Percentiles rank a stretch among this genome's conserved stretches.
Conservation (phyloP, 108 stramenopile genomes). For the Asterionellopsis glacialis region DNA sequence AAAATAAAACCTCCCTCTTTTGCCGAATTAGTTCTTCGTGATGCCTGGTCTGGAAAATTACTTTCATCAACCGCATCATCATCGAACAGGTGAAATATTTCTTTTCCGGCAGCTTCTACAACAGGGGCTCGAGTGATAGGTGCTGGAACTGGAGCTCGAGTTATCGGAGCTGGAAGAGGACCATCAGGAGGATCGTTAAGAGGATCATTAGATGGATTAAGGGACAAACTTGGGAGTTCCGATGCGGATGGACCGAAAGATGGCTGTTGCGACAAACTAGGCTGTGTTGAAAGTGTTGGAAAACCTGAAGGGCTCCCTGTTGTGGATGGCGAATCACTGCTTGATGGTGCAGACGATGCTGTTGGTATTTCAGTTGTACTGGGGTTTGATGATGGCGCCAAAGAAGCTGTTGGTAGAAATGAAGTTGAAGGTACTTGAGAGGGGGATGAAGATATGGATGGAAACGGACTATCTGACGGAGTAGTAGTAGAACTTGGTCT, state of each 20-base stretch:
- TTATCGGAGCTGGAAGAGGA: background rate
- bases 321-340: background rate
- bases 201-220: background rate
- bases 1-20: no score
- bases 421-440: background rate
- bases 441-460: background rate
- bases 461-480: background rate
- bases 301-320: background rate
- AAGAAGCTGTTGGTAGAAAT: background rate
- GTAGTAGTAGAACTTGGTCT: background rate
- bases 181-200: no score
- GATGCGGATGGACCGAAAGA: background rate
- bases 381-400: slow-evolving; percentile 1
- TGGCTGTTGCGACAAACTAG: background rate
- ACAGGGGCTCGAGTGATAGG: background rate
- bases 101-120: background rate
- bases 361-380: background rate
- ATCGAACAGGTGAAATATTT: no score
- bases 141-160: background rate
- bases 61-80: background rate
- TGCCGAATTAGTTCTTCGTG: background rate
- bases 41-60: background rate
- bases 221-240: background rate
- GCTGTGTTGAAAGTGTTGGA: background rate
- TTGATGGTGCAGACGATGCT: background rate